Evolutionary conservation across 2,329 filamentous ascomycete species (phyloP), one percentile per base, ranked within the genome.

Genomic region (Colletotrichum sp.): DNA sequence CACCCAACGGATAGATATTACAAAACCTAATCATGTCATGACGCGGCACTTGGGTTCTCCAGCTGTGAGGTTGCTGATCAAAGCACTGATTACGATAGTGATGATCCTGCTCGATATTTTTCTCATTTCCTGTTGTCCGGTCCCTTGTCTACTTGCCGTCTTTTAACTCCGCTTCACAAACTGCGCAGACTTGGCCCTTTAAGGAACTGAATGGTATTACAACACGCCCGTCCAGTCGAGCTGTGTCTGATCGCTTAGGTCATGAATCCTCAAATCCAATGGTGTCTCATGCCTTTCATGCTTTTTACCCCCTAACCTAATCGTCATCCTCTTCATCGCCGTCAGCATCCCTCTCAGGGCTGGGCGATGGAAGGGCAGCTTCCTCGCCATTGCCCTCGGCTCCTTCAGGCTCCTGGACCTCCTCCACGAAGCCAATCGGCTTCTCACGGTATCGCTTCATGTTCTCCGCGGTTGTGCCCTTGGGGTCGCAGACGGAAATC

Each of bases 401-500:
- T 36, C 52, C 64, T 39, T 36, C 48, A 24, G 43, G 80, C 28
- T 82, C 82, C 55, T 85, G 85, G 28, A 82, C 84, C 21, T 81
- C 83, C 30, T 87, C 85, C 24, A 87, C 82, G 78, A 85, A 87
- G 24, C 88, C 88, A 32, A 90, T 87, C 5, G 90, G 90, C 76
- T 90, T 84, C 26, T 86, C 85, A 80, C 87, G 88, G 84, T 89
- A 93, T 67, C 85, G 81, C 72, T 86, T 86, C 83, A 92, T 89
- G 77, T 88, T 85, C n/a, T 85, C 84, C 60, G 83, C 84, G 80
- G 91, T 87, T 16, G 89, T 87, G 61, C 92, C 90, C 34, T 85
- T 86, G 9, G 91, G 90, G 57, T 92, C 90, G 36, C 88, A 85
- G 16, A 93, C 85, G 10, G 85, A 86, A 28, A 92, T 84, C 67